Conservation (phyloP, 768 basidiomycete genomes). For the Vararia minispora region DNA sequence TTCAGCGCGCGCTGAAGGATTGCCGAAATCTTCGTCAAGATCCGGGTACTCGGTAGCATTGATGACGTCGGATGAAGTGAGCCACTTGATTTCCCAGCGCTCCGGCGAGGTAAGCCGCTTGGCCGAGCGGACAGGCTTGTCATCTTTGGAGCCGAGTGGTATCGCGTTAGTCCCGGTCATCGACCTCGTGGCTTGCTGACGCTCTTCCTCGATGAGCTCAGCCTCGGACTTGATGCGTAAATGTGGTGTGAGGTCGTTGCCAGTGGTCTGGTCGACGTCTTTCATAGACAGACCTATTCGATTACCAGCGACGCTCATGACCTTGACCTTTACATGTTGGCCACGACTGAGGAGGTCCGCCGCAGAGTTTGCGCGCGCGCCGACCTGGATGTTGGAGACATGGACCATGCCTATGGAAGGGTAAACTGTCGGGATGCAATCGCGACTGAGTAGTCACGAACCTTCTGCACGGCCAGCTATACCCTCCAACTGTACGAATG, state of each 20-base stretch:
- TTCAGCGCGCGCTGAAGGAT: constrained; percentile 69
- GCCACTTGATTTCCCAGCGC: constrained; percentile 98
- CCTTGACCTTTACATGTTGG: constrained; percentile 89
- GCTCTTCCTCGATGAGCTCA: constrained; percentile 76
- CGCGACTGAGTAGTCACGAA: constrained; percentile 26
- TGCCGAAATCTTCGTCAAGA: constrained; percentile 74
- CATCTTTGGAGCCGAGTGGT: constrained; percentile 51
- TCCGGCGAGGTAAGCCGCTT: constrained; percentile 93
- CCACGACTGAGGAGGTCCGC: constrained; percentile 77
- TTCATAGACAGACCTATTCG: constrained; percentile 91
- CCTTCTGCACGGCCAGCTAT: constrained; percentile 82
- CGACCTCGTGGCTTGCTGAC: constrained; percentile 44
- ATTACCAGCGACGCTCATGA: constrained; percentile 81
- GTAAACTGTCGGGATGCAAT: background rate
- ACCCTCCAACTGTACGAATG: constrained; percentile 86
- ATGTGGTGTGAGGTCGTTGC: constrained; percentile 89
- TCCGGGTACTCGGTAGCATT: constrained; percentile 92
- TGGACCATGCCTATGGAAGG: constrained; percentile 80
- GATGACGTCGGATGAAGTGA: constrained; percentile 90
- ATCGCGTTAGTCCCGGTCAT: constrained; percentile 82
- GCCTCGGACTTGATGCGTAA: constrained; percentile 90
- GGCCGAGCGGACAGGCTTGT: constrained; percentile 58
- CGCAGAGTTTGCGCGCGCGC: constrained; percentile 77
- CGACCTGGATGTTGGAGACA: constrained; percentile 82
- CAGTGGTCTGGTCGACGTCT: constrained; percentile 88